Base-by-base conservation (phyloP, 2,329 filamentous ascomycete genomes). In the Epichloe uncinata region DNA sequence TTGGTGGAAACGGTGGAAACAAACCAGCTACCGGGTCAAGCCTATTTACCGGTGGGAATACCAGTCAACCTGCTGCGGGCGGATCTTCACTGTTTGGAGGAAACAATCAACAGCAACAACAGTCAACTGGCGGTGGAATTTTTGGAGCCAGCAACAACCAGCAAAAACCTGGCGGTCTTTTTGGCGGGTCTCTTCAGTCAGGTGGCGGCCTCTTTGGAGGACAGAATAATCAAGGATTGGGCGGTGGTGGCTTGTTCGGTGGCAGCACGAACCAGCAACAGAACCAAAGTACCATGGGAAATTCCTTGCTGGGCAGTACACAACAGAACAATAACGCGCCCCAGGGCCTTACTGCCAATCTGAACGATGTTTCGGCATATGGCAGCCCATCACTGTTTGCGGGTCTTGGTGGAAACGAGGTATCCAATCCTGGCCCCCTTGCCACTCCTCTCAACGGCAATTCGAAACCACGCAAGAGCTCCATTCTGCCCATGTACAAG, bases 351-450 rank as follows among this genome's bases (percentile, higher is more conserved):
- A 88, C 85, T 35, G 83, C 89, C 5, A 93, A 87, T 53, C 78
- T 94, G 50, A 82, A 81, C 52, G 88, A 91, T 55, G 75, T 82
- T n/a, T 88, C 86, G 48, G 91, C 94, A 0, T 98, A 95, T 61
- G 93, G 93, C 40, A 89, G 87, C 48, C 80, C 87, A 43, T 87
- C 88, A 1, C 76, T 98, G 18, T 97, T 97, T 66, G 79, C 82
- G 34, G 84, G 82, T 48, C 71, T 96, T 15, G 74, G 74, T 57
- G 75, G 63, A 62, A 81, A 61, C 68, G 86, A 68, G 69, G 69
- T 72, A 49, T 75, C 66, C 65, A 89, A 89, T 59, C 86, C 89
- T 3, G 93, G 93, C 2, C 93, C 94, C 3, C 75, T 98, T 55
- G 93, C 91, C 8, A 97, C 91, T 0, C 93, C 94, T 0, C 74